phyloP scores from a whole-genome alignment of 768 basidiomycete species.

The Gelatoporia subvermispora region DNA sequence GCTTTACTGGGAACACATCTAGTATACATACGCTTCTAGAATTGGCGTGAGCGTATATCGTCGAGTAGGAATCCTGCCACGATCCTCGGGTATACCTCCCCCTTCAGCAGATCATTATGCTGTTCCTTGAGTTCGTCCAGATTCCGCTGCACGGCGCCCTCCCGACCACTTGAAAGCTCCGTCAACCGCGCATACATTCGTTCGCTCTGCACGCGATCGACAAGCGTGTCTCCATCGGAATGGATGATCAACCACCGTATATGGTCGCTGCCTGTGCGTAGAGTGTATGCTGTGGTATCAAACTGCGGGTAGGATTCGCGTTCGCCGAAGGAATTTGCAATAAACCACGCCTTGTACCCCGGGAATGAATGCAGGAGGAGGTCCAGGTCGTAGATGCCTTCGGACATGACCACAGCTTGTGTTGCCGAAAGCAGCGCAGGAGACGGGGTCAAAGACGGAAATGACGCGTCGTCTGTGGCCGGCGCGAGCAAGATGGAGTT shows the following conservation, averaged over 20 bases:
- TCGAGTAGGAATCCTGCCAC: constrained; percentile 11
- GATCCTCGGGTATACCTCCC: constrained; percentile 12
- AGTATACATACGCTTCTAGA: too few relatives aligned
- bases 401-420: constrained; percentile 57
- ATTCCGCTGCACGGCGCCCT: constrained; percentile 1
- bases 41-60: background rate
- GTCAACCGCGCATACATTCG: constrained; percentile 53
- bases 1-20: too few relatives aligned
- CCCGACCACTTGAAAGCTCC: constrained; percentile 15
- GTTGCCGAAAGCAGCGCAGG: constrained; percentile 37
- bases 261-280: constrained; percentile 29
- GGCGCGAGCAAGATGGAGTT: constrained; percentile 58
- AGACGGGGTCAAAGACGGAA: constrained; percentile 40
- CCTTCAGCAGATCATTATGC: constrained; percentile 14
- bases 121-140: constrained; percentile 12
- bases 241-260: constrained; percentile 72
- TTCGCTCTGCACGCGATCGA: constrained; percentile 59
- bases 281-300: constrained; percentile 39
- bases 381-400: constrained; percentile 78
- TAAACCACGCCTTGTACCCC: constrained; percentile 64
- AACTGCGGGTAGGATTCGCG: constrained; percentile 42
- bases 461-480: constrained; percentile 22
- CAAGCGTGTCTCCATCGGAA: constrained; percentile 64
- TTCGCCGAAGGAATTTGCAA: constrained; percentile 57
- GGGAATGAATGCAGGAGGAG: constrained; percentile 61